Evolutionary conservation across 176 grass and related monocot genomes (phyloP), one percentile per base, ranked within the genome.

Genomic region (Guadua angustifolia): DNA sequence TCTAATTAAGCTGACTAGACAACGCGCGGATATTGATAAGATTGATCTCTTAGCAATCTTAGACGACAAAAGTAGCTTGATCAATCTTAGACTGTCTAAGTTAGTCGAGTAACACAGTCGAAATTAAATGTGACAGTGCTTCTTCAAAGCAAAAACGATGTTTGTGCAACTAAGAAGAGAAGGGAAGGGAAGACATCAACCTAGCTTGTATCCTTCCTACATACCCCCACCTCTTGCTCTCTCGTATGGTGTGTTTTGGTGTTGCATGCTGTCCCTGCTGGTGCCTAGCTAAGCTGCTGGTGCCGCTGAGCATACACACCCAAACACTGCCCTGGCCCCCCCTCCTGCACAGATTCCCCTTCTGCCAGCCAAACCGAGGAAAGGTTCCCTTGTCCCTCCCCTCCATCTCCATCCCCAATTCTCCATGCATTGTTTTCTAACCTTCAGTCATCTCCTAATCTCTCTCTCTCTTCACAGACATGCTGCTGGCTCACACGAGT

Each of bases 261-360:
- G 78, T 78, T 77, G 83, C 71, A 74, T 82, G 77, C 32, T 70
- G 69, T 42, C n/a, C 33, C 2, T 56, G 44, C 15, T 22, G 19
- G 0, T 39, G 78, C 58, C 3, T 35, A 35, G 33, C 33, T 35
- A 35, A 35, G 33, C 33, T 35, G 40, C 7, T 16, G 19, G 0
- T 39, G 78, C 58, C 3, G 53, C 50, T 11, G 8, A 12, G 18
- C 57, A 24, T 39, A 35, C 53, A 18, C 63, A 12, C 74, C 75
- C 33, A 81, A 81, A 21, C 79, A 9, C 74, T 61, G 18, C 7
- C 29, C 24, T 32, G 56, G 13, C 46, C 43, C 21, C 70, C 49
- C 58, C 39, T 22, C 70, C 78, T 75, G 26, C 60, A 26, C 78
- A 87, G 70, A 87, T 75, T 87, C 71, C 49, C 47, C 78, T 81